Percentiles rank a stretch among this genome's conserved stretches.
These are phyloP conservation scores for Lathyrus oleraceus DNA, from an alignment of 306 rosid species.

Conservation along the genomic window DNA sequence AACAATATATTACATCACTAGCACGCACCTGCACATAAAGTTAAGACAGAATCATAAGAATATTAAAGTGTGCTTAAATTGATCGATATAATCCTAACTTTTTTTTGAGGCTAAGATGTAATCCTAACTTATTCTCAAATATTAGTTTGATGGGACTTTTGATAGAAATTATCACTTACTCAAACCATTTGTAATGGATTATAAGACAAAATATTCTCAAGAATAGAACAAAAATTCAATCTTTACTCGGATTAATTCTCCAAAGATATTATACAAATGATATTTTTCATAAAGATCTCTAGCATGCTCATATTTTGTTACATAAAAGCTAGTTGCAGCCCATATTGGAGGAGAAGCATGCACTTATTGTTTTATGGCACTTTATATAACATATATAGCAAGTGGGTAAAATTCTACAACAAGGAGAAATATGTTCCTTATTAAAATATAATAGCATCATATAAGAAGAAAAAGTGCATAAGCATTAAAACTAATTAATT, in stretches of 20 bases:
- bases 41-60: slow-evolving; percentile 3
- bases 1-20: slow-evolving; percentile 1
- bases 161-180: background rate
- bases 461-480: background rate
- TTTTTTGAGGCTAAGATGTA: background rate
- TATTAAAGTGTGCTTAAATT: background rate
- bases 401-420: background rate
- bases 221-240: slow-evolving; percentile 14
- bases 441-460: background rate
- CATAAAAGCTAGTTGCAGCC: background rate
- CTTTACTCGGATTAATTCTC: background rate
- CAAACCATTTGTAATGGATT: background rate
- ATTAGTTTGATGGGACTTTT: slow-evolving; percentile 2
- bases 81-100: background rate
- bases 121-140: slow-evolving; percentile 13
- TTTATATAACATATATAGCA: background rate
- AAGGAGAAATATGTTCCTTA: background rate
- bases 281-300: background rate
- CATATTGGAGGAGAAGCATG: background rate
- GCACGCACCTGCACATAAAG: background rate
- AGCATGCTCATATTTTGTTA: background rate
- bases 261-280: background rate
- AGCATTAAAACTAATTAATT: background rate
- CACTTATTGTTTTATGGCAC: background rate
- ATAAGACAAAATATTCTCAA: slow-evolving; percentile 14